Conservation (phyloP, 495 filamentous ascomycete species). For the Opeltia flavorubescens region DNA sequence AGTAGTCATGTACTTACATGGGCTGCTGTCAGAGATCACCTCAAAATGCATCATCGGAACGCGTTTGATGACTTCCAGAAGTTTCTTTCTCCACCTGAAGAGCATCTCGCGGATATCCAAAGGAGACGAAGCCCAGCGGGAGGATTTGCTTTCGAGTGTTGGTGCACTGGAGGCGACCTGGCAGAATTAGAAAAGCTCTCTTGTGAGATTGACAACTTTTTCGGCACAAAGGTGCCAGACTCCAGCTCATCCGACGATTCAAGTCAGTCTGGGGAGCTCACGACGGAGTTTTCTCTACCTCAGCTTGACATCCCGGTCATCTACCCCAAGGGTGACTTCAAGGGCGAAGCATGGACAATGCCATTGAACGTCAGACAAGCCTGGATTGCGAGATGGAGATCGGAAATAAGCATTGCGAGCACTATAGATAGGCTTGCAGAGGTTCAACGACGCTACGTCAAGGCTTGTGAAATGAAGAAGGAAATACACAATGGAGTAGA, state of each 20-base stretch:
- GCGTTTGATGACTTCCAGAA: slow-evolving; percentile 7
- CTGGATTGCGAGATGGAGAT: slow-evolving; percentile 11
- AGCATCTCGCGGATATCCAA: slow-evolving; percentile 12
- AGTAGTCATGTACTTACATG: slow-evolving; percentile 11
- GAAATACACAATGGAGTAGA: slow-evolving; percentile 8
- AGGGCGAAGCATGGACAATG: slow-evolving; percentile 6
- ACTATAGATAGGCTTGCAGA: slow-evolving; percentile 12
- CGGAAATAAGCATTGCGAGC: slow-evolving; percentile 9
- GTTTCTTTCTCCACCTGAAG: slow-evolving; percentile 8
- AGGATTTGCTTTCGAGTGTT: slow-evolving; percentile 17
- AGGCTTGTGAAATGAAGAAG: slow-evolving; percentile 6
- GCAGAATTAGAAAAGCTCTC: slow-evolving; percentile 12
- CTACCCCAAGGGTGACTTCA: neutral
- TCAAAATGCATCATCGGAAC: slow-evolving; percentile 5
- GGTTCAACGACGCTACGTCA: slow-evolving; percentile 14
- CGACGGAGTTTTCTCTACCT: neutral
- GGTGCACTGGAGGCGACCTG: slow-evolving; percentile 16
- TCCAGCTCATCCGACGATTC: neutral
- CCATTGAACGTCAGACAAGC: slow-evolving; percentile 6
- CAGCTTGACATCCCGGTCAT: neutral
- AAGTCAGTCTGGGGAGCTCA: neutral
- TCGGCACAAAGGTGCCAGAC: neutral
- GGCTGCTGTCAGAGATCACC: slow-evolving; percentile 12
- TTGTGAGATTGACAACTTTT: slow-evolving; percentile 9
- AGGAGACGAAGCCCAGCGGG: slow-evolving; percentile 13